Evolutionary conservation across 768 basidiomycete genomes (phyloP), one percentile per base, ranked within the genome.

Genomic region (Tricholoma saponaceum): DNA sequence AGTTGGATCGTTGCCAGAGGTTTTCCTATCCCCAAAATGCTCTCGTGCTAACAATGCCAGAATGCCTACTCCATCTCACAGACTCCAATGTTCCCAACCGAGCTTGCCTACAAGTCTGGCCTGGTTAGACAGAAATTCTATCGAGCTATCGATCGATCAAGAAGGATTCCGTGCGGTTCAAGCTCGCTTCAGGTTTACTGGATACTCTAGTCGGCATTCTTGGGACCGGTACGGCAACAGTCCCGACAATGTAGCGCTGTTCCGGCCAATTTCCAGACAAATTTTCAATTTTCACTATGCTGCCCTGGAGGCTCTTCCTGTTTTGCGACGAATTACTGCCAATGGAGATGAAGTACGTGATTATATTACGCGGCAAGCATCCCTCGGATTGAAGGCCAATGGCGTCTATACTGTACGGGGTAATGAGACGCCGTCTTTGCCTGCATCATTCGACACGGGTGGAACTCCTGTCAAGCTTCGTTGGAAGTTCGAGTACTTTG

Each of bases 401-500:
- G 91, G 92, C 0, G 83, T 91, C 6, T 94, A 92, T 69, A 80
- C 80, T 12, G 85, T 93, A 12, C 79, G 79, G 26, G 92, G 91
- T 8, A 75, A 72, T 28, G 92, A 94, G 67, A 71, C 76, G 13
- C 65, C 71, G 9, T 70, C 70, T 26, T 56, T 66, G n/a, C 57
- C 67, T 25, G n/a, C 56, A 7, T 51, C 60, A n/a, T 54, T 60
- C 5, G 61, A 67, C 12, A 61, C 63, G 10, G 58, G 58, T 9
- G 64, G 65, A 37, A 37, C 58, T 33, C 64, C 69, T 26, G 52
- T 68, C 20, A 82, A 79, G 56, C 71, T 90, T 16, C 72, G 74
- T 22, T 94, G 92, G 93, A 82, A 83, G 56, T 87, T 95, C 60
- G 87, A 90, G 55, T 95, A 95, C 67, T 65, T 85, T 30, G 87